Base-by-base conservation (phyloP, 129 eudicot species). In the Oenanthe sinensis region DNA sequence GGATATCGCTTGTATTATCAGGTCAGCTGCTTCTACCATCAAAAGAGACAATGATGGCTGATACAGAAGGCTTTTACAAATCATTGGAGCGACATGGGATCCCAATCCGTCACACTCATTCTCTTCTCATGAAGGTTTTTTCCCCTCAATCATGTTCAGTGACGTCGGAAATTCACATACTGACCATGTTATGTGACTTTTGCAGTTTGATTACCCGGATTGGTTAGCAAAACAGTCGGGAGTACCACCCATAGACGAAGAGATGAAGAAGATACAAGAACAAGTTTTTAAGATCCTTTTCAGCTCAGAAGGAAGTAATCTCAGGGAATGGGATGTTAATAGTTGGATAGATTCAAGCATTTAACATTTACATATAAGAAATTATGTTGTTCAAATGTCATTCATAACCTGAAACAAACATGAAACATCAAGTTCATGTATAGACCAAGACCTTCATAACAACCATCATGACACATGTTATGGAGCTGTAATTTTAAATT, bases 1-100 rank as follows among this genome's bases (percentile, higher is more conserved):
- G 89, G 92, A 71, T 90, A 73, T 82, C 92, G 14, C 77, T 75
- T 6, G 78, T 75, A 5, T 60, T 90, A 67, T 88, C 92, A 15
- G 80, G 87, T 10, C 88, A 86, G 71, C 77, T 80, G 12, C 1
- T 22, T 17, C 60, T 90, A 79, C 92, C 96, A 39, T 86, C 89
- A 44, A 33, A 44, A 44, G 46, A 44, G 46, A 44, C 46, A 44
- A 90, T 90, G 92, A n/a, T 84, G 79, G 45, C 75, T 72, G 86
- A 88, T 30, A 81, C 85, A 0, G 52, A 90, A 33, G 71, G 76
- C 39, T 22, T 69, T 69, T 86, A 81, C 68, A 74, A 22, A 72
- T 68, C 79, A 30, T 70, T 85, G 82, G 75, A 81, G 40, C 83
- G 63, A 78, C 44, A 45, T 0, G 85, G 86, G 50, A 45, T 85